phyloP scores from a whole-genome alignment of 2,329 filamentous ascomycete species.

The Pseudonectria buxi region DNA sequence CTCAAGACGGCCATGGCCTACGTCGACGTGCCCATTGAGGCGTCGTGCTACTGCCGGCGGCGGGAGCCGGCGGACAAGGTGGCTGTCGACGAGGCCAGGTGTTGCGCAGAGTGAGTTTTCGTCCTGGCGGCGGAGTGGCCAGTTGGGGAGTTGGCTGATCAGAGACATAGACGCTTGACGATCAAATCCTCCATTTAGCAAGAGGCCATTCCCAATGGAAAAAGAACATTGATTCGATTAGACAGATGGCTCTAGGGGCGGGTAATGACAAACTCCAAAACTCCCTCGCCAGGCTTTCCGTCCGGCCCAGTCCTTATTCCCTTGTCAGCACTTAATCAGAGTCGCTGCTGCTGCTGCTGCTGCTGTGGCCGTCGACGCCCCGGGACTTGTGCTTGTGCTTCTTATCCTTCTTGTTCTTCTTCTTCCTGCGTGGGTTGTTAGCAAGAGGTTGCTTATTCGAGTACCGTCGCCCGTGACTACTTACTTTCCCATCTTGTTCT shows the following conservation, averaged over 20 bases:
- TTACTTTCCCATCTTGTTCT: slow-evolving; percentile 33
- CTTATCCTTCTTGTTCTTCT: slow-evolving; percentile 27
- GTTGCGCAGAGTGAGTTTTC: too few species aligned
- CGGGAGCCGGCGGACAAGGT: slow-evolving; percentile 2
- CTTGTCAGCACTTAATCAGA: slow-evolving; percentile 16
- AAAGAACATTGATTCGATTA: too few species aligned
- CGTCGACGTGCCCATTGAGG: slow-evolving; percentile 51
- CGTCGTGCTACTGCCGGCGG: slow-evolving; percentile 20
- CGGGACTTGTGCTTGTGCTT: slow-evolving; percentile 16
- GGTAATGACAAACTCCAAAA: too few species aligned
- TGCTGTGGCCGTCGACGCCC: slow-evolving; percentile 10
- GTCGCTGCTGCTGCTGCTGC: slow-evolving; percentile 20
- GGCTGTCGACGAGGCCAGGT: neutral
- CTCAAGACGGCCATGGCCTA: slow-evolving; percentile 45
- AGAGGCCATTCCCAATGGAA: too few species aligned
- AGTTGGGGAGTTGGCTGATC: too few species aligned
- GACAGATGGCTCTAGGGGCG: too few species aligned
- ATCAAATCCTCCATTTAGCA: too few species aligned
- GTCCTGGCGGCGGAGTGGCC: too few species aligned
- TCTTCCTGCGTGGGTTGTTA: slow-evolving; percentile 2
- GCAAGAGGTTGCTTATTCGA: neutral
- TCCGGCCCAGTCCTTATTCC: too few species aligned
- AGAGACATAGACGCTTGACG: too few species aligned
- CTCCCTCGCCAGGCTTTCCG: too few species aligned
- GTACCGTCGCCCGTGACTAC: neutral